Conservation (phyloP, 2,329 filamentous ascomycete species). For the Paraphoma chrysanthemicola region DNA sequence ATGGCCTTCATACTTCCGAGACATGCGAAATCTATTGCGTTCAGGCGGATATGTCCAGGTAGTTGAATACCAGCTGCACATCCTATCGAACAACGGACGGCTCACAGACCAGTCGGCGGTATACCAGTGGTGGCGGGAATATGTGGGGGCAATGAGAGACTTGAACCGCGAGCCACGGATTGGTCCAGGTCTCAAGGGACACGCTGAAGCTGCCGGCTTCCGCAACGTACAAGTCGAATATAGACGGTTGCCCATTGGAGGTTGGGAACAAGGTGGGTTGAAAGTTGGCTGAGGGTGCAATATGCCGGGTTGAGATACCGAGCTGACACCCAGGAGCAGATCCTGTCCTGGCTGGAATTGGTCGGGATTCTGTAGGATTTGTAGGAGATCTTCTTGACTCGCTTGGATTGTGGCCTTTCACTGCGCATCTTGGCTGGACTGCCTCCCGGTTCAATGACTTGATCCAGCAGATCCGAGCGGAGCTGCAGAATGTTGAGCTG, state of each 20-base stretch:
- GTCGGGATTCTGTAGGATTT: constrained; percentile 34
- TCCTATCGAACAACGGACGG: constrained; percentile 85
- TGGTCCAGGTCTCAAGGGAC: constrained; percentile 35
- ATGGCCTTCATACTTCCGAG: constrained; percentile 78
- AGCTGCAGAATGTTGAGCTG: constrained; percentile 36
- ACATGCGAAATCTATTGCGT: constrained; percentile 75
- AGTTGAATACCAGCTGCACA: constrained; percentile 84
- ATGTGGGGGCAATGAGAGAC: constrained; percentile 42
- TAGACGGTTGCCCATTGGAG: constrained; percentile 46
- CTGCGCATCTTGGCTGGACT: constrained; percentile 39
- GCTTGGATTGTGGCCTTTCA: constrained; percentile 47
- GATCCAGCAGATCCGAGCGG: constrained; percentile 34
- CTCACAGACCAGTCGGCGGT: constrained; percentile 61
- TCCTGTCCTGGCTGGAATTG: constrained; percentile 36
- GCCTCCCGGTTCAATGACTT: constrained; percentile 37
- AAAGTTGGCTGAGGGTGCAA: no score
- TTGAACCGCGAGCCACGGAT: constrained; percentile 44
- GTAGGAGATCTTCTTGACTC: constrained; percentile 46
- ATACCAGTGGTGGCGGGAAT: constrained; percentile 45
- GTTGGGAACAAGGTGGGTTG: constrained; percentile 44
- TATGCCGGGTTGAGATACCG: neutral
- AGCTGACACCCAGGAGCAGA: constrained; percentile 22
- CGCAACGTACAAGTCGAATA: constrained; percentile 37
- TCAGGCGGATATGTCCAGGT: constrained; percentile 87
- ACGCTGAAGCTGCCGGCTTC: constrained; percentile 40